These are phyloP conservation scores for Hymenoscyphus linearis DNA, from an alignment of 2,329 filamentous ascomycete genomes.

Conservation along the genomic window DNA sequence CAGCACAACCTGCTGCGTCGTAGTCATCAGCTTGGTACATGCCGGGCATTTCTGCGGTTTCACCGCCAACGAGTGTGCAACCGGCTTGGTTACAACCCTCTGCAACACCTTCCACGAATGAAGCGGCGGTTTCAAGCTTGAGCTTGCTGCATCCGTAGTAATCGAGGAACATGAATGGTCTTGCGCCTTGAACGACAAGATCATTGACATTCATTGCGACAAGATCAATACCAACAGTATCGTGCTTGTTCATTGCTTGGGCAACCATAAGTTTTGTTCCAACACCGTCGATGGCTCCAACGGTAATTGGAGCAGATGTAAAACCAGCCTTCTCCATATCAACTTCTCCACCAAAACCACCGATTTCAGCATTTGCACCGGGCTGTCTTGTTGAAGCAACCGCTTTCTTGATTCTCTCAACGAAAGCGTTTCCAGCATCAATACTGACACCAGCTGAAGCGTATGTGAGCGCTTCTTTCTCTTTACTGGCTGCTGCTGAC, in stretches of 20 bases:
- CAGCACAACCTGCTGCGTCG: constrained; percentile 84
- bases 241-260: constrained; percentile 81
- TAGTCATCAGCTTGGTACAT: constrained; percentile 83
- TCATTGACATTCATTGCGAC: constrained; percentile 99
- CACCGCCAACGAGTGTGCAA: constrained; percentile 90
- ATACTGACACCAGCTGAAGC: constrained; percentile 91
- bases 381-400: constrained; percentile 81
- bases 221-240: constrained; percentile 92
- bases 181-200: constrained; percentile 89
- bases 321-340: constrained; percentile 74
- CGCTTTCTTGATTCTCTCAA: constrained; percentile 83
- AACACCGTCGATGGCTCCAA: constrained; percentile 94
- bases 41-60: constrained; percentile 97
- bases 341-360: constrained; percentile 88
- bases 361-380: constrained; percentile 88
- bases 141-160: constrained; percentile 94
- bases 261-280: constrained; percentile 97
- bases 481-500: constrained; percentile 24
- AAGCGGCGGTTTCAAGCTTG: constrained; percentile 67
- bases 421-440: constrained; percentile 87
- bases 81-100: constrained; percentile 78
- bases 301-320: constrained; percentile 68
- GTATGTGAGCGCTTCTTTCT: constrained; percentile 67
- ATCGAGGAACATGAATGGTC: constrained; percentile 93
- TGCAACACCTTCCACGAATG: constrained; percentile 89